Evolutionary conservation across 225 moss, liverwort and hornwort species (phyloP).

Genomic region (Marchantia polymorpha): DNA sequence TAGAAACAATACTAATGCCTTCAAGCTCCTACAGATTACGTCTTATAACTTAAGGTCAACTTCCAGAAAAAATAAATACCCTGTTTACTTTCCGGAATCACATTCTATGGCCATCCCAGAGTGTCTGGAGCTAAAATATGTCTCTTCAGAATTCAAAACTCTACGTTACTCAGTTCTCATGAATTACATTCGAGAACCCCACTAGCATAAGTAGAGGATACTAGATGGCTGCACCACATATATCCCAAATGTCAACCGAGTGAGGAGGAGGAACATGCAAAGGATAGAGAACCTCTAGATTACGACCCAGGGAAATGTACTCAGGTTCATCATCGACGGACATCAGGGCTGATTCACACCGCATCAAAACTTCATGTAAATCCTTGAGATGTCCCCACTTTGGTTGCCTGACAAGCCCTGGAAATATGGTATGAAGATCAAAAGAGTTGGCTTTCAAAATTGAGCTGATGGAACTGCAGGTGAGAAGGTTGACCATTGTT

Average conservation of each 20-base stretch:
- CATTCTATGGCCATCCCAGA: neutral
- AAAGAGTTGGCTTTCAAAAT: neutral
- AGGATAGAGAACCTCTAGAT: constrained; percentile 67
- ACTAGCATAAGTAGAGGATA: neutral
- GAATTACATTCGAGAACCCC: too few relatives aligned
- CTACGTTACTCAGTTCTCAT: too few relatives aligned
- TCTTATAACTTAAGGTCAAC: neutral
- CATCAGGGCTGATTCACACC: constrained; percentile 75
- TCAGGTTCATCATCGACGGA: constrained; percentile 61
- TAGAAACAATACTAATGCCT: neutral
- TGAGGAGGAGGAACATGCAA: neutral
- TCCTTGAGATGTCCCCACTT: constrained; percentile 99
- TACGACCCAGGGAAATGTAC: constrained; percentile 59
- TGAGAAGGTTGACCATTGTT: neutral
- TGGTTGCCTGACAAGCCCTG: constrained; percentile 86
- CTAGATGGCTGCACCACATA: neutral
- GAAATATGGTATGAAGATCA: neutral
- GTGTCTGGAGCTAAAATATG: too few relatives aligned
- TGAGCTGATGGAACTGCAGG: neutral
- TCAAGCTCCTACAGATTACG: neutral
- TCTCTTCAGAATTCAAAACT: too few relatives aligned
- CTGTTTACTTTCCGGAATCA: neutral
- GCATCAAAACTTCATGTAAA: constrained; percentile 82
- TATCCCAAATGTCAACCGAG: neutral
- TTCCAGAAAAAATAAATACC: neutral